Evolutionary conservation across 2,329 filamentous ascomycete genomes (phyloP).

Genomic region (Neopestalotiopsis rosae): DNA sequence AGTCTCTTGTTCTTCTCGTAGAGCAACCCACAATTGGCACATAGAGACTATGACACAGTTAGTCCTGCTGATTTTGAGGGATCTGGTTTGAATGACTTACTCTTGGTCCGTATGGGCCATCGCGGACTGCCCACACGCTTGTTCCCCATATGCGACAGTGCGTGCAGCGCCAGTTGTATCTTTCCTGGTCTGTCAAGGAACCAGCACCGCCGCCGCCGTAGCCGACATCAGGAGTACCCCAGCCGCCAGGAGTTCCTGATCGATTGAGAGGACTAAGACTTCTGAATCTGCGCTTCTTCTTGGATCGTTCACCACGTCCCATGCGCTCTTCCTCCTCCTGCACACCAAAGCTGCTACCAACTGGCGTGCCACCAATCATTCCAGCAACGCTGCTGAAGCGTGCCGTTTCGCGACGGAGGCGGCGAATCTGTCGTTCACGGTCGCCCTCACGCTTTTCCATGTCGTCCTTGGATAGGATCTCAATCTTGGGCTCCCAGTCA

Average conservation of each 20-base stretch:
- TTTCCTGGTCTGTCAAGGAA: slow-evolving; percentile 76
- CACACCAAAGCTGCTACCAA: slow-evolving; percentile 54
- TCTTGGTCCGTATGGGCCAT: slow-evolving; percentile 84
- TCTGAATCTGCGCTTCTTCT: slow-evolving; percentile 92
- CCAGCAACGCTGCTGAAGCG: slow-evolving; percentile 87
- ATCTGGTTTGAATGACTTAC: slow-evolving; percentile 56
- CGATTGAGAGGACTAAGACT: slow-evolving; percentile 83
- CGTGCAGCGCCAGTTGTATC: slow-evolving; percentile 82
- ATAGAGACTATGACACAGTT: slow-evolving; percentile 68
- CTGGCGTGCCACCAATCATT: slow-evolving; percentile 77
- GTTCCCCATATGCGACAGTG: slow-evolving; percentile 90
- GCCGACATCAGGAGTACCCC: slow-evolving; percentile 83
- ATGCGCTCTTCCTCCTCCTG: slow-evolving; percentile 78
- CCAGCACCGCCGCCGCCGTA: slow-evolving; percentile 72
- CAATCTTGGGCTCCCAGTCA: slow-evolving; percentile 84
- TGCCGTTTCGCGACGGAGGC: slow-evolving; percentile 88
- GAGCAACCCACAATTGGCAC: slow-evolving; percentile 89
- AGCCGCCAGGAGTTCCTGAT: slow-evolving; percentile 68
- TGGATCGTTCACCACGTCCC: slow-evolving; percentile 89
- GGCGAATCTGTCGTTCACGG: slow-evolving; percentile 85
- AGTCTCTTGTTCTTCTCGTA: slow-evolving; percentile 88
- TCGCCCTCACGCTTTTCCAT: slow-evolving; percentile 97
- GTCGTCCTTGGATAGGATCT: slow-evolving; percentile 87
- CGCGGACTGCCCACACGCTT: slow-evolving; percentile 92
- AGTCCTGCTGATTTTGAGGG: not conserved